Evolutionary conservation across 2,329 filamentous ascomycete genomes (phyloP), one percentile per base, ranked within the genome.

Genomic region (Fusarium albidum): DNA sequence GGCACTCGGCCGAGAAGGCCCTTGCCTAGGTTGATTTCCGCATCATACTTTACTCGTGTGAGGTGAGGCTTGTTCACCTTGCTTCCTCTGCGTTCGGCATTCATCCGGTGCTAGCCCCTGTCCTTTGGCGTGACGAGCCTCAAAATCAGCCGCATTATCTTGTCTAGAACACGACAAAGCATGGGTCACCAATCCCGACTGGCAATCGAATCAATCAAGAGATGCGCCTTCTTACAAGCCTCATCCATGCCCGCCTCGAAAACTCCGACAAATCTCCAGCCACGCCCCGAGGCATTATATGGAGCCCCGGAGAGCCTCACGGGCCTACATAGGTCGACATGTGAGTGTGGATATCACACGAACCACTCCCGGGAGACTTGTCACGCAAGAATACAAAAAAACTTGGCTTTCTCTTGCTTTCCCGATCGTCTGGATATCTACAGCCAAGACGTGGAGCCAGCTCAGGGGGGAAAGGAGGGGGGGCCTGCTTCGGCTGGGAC

Each of bases 221-320:
- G 28, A 39, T 38, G 14, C n/a, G 17, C 25, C 10, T 13, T 28
- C 27, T 31, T 41, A 31, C 43, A 55, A 42, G 26, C 25, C 26
- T 46, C 18, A 35, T 37, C 57, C 54, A 46, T 59, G 51, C 45
- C 28, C 40, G 5, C 5, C 25, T 59, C 18, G 21, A 33, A 31
- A 52, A 57, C 41, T 41, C 57, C 58, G 62, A 61, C 32, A 54
- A 53, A 54, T 59, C 54, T 61, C 64, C 62, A 64, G 52, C 38
- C 31, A 52, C 37, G 45, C 45, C 55, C n/a, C 62, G 53, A 59
- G 37, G 21, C 7, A 21, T n/a, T n/a, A 28, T 46, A 61, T 50
- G 49, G 48, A 39, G 54, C 47, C 44, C 15, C 32, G 32, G 29
- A 34, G 31, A n/a, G n/a, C n/a, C n/a, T n/a, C n/a, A 35, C 17